Percentiles rank a stretch among this genome's conserved stretches.
Conservation (phyloP, 176 grass and related monocot species). For the Triticum turgidum region DNA sequence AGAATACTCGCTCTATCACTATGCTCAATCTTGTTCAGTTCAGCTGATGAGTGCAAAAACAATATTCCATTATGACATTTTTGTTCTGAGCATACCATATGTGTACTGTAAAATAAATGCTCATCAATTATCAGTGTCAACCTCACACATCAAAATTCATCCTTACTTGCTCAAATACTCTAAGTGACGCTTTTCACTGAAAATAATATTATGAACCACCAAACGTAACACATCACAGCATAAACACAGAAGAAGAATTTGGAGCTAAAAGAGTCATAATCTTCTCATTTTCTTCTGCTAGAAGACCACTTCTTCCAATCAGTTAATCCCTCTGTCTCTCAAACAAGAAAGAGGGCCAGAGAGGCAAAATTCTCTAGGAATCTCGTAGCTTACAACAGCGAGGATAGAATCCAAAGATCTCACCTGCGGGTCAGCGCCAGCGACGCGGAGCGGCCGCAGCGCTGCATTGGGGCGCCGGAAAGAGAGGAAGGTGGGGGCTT, state of each 20-base stretch:
- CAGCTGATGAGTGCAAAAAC: background rate
- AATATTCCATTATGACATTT: background rate
- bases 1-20: background rate
- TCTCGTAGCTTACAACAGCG: background rate
- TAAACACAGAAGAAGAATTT: background rate
- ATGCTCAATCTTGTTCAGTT: background rate
- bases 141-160: background rate
- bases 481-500: background rate
- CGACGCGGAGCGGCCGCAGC: conserved; percentile 44
- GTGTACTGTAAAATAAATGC: background rate
- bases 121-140: background rate
- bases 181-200: background rate
- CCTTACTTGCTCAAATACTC: background rate
- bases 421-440: conserved; percentile 44
- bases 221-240: background rate
- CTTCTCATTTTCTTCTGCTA: background rate
- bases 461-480: conserved; percentile 34
- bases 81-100: background rate
- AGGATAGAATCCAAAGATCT: conserved; percentile 5
- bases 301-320: background rate
- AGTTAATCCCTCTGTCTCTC: background rate
- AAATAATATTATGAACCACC: background rate
- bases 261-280: background rate
- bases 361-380: background rate
- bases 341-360: background rate